Conservation (phyloP, 768 basidiomycete genomes). For the Termitomyces sp. region DNA sequence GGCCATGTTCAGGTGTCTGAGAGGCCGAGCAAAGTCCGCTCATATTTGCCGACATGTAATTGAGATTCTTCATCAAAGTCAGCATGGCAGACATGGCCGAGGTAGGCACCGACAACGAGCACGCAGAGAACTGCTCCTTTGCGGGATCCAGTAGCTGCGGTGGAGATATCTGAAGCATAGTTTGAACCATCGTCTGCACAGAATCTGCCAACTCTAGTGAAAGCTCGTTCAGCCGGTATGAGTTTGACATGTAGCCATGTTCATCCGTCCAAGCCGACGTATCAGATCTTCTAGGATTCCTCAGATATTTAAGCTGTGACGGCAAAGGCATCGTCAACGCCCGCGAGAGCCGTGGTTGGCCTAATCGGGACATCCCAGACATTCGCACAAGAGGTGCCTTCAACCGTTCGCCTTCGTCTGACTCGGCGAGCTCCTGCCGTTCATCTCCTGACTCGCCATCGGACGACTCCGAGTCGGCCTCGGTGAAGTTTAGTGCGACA, state of each 20-base stretch:
- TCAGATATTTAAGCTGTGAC: conserved; percentile 68
- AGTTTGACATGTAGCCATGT: conserved; percentile 15
- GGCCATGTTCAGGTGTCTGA: neutral
- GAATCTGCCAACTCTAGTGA: conserved; percentile 88
- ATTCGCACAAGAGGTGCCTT: conserved; percentile 9
- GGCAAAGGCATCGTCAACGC: conserved; percentile 79
- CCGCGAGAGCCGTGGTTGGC: conserved; percentile 57
- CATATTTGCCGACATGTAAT: conserved; percentile 90
- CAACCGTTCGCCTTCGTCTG: conserved; percentile 15
- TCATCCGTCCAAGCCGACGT: neutral
- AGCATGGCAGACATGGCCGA: conserved; percentile 85
- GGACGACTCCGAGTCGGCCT: conserved; percentile 44
- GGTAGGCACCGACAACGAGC: conserved; percentile 81
- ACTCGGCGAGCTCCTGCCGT: neutral
- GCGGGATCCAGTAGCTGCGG: conserved; percentile 88
- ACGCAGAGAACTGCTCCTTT: conserved; percentile 90
- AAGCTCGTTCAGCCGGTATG: conserved; percentile 53
- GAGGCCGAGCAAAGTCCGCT: conserved; percentile 34
- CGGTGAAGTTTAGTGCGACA: conserved; percentile 36
- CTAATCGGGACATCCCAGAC: conserved; percentile 13
- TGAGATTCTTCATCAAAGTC: conserved; percentile 89
- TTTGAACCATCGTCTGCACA: conserved; percentile 87
- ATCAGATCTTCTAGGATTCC: conserved; percentile 46
- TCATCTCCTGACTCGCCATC: conserved; percentile 33
- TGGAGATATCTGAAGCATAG: conserved; percentile 84